phyloP scores from a whole-genome alignment of 1,139 yeast genomes.

The Saccharomyces hybrid region DNA sequence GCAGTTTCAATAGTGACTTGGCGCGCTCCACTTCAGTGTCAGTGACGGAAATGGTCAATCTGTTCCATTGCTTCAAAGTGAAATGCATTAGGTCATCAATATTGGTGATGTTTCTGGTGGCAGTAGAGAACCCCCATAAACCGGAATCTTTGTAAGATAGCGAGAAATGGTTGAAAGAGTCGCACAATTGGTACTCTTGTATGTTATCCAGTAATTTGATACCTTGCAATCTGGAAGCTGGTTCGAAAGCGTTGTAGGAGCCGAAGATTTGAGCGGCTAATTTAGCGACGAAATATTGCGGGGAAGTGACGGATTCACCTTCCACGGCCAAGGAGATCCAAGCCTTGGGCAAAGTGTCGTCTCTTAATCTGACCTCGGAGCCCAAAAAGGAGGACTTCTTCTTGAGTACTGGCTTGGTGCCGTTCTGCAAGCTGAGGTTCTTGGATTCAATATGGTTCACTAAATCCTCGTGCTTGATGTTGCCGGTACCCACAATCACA shows the following conservation, averaged over 20 bases:
- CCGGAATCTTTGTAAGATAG: slow-evolving; percentile 67
- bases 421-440: slow-evolving; percentile 39
- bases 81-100: slow-evolving; percentile 74
- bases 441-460: slow-evolving; percentile 50
- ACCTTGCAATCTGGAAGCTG: slow-evolving; percentile 62
- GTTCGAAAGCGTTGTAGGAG: slow-evolving; percentile 45
- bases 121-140: slow-evolving; percentile 73
- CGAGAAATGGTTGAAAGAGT: slow-evolving; percentile 63
- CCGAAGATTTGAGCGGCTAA: slow-evolving; percentile 72
- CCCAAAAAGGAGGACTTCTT: slow-evolving; percentile 57
- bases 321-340: slow-evolving; percentile 66
- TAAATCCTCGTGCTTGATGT: slow-evolving; percentile 57
- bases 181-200: slow-evolving; percentile 65
- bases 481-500: slow-evolving; percentile 69
- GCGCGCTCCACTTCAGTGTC: slow-evolving; percentile 75
- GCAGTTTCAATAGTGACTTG: slow-evolving; percentile 60
- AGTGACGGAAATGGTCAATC: slow-evolving; percentile 65
- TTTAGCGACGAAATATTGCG: slow-evolving; percentile 59
- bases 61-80: slow-evolving; percentile 78
- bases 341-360: slow-evolving; percentile 75
- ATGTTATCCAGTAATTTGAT: slow-evolving; percentile 75
- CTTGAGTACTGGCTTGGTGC: slow-evolving; percentile 42
- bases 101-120: slow-evolving; percentile 48
- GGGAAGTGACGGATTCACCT: slow-evolving; percentile 58
- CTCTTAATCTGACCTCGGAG: slow-evolving; percentile 80